A percentile compares a stretch with the other conserved stretches of the same genome.
phyloP scores from a whole-genome alignment of 2,329 filamentous ascomycete genomes.

The Fusarium equiseti region DNA sequence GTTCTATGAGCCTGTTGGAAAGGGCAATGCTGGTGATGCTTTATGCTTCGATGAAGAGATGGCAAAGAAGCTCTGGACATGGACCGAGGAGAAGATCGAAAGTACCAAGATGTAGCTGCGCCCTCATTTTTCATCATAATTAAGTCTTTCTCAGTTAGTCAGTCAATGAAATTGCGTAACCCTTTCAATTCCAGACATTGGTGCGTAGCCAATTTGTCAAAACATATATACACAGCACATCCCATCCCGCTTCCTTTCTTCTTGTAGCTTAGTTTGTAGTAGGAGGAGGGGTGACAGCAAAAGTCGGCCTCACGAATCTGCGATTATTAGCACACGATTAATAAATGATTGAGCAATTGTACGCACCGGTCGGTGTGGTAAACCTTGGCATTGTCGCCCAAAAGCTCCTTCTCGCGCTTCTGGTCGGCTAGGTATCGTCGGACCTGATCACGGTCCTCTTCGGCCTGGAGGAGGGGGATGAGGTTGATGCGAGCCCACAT shows the following conservation, averaged over 20 bases:
- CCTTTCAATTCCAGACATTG: constrained; percentile 31
- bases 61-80: constrained; percentile 54
- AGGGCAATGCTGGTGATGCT: constrained; percentile 36
- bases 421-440: constrained; percentile 87
- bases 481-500: constrained; percentile 98
- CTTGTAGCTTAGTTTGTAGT: constrained; percentile 62
- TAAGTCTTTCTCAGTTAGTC: not conserved
- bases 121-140: not conserved
- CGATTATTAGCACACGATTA: not conserved
- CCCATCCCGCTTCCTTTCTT: constrained; percentile 6
- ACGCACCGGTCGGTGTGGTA: constrained; percentile 90
- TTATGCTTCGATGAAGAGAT: constrained; percentile 47
- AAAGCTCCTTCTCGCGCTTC: constrained; percentile 88
- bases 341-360: not conserved
- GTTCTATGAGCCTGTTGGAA: constrained; percentile 49
- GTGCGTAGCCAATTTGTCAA: constrained; percentile 28
- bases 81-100: constrained; percentile 48
- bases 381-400: constrained; percentile 85
- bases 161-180: constrained; percentile 18
- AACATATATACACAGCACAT: constrained; percentile 46
- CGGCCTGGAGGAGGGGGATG: constrained; percentile 92
- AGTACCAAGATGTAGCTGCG: not conserved
- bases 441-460: constrained; percentile 96
- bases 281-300: constrained; percentile 75
- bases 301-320: constrained; percentile 86